These are phyloP conservation scores for Chenopodium quinoa DNA, from an alignment of 148 eudicot genomes.

Conservation along the genomic window DNA sequence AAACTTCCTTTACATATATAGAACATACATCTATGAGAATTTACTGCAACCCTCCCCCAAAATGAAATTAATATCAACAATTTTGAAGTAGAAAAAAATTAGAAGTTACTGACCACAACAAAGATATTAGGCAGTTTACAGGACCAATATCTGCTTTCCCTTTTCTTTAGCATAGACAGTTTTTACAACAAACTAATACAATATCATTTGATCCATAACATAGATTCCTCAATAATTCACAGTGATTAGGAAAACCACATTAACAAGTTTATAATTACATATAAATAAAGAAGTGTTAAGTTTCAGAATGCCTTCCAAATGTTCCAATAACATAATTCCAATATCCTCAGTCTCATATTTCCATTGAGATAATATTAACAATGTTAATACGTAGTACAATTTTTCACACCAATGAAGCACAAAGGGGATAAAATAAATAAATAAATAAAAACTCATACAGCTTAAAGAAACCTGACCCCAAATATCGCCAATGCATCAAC, in stretches of 20 bases:
- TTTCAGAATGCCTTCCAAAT: neutral
- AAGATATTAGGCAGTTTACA: neutral
- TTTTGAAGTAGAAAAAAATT: neutral
- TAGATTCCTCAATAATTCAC: neutral
- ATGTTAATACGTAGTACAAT: neutral
- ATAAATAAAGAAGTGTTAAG: neutral
- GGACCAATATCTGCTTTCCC: neutral
- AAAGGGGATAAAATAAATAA: neutral
- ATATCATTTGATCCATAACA: neutral
- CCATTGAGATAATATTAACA: neutral
- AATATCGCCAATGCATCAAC: constrained; percentile 87
- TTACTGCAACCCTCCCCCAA: neutral
- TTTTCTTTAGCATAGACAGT: neutral
- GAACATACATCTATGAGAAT: neutral
- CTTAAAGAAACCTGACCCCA: constrained; percentile 62
- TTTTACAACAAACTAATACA: neutral
- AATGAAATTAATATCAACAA: neutral
- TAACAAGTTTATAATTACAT: neutral
- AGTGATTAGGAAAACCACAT: neutral
- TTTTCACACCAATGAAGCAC: neutral
- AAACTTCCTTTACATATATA: neutral
- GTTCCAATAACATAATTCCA: neutral
- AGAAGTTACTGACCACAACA: neutral
- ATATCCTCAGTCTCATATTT: neutral
- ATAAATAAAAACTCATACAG: neutral